Evolutionary conservation across 805 yeast species (phyloP).

Genomic region (Hanseniaspora vineae): DNA sequence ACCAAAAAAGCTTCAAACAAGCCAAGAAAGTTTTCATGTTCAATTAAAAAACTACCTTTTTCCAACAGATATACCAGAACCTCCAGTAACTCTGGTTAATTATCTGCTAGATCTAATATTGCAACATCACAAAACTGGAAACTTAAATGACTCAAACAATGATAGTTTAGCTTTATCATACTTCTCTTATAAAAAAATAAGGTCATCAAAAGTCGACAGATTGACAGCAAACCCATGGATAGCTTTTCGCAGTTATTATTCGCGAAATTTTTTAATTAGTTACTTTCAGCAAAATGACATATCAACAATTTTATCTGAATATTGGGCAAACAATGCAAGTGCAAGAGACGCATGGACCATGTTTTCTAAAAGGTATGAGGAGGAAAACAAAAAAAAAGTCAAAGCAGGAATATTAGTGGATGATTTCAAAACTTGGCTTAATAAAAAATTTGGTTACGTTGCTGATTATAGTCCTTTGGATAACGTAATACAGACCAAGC

Average conservation of each 20-base stretch:
- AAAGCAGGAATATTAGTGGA: background rate
- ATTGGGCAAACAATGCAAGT: background rate
- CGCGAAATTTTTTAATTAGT: background rate
- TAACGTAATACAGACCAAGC: background rate
- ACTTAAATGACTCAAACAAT: background rate
- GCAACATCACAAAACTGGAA: conserved; percentile 5
- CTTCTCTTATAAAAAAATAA: background rate
- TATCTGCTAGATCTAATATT: background rate
- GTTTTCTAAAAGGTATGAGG: background rate
- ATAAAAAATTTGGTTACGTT: background rate
- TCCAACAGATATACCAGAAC: background rate
- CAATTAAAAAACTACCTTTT: background rate
- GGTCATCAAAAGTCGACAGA: background rate
- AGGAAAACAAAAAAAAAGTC: background rate
- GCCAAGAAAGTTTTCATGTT: background rate
- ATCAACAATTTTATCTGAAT: conserved; percentile 1
- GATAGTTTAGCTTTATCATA: background rate
- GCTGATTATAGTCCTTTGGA: background rate
- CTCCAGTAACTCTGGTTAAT: background rate
- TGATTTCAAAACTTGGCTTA: background rate
- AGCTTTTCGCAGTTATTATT: conserved; percentile 1
- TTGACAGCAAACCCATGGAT: conserved; percentile 1
- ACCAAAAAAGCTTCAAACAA: background rate
- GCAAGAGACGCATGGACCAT: background rate
- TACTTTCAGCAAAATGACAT: background rate